A percentile compares a stretch with the other conserved stretches of the same genome.
Conservation (phyloP, 2,329 filamentous ascomycete species). For the Sporothrix curviconia region DNA sequence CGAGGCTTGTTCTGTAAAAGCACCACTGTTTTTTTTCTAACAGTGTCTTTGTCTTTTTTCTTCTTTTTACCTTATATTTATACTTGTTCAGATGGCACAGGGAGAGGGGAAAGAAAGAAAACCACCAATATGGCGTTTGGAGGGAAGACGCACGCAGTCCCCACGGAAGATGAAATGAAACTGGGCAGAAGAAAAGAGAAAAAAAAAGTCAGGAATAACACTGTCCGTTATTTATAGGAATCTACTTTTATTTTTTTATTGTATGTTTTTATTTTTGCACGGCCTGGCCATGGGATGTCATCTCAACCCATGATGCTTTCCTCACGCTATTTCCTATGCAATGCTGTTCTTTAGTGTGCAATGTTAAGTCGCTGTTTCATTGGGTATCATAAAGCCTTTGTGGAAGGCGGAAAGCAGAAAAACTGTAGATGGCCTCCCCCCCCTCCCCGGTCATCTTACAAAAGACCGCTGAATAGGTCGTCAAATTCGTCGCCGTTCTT, state of each 20-base stretch:
- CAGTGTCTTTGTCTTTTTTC: too few species aligned
- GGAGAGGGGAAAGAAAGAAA: neutral
- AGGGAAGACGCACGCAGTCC: neutral
- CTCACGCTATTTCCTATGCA: too few species aligned
- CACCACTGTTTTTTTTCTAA: neutral
- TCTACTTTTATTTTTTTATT: too few species aligned
- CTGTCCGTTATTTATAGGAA: too few species aligned
- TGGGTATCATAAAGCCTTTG: slow-evolving; percentile 14
- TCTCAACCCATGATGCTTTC: too few species aligned
- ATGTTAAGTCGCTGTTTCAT: neutral
- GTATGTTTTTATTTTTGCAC: too few species aligned
- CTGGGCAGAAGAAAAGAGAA: neutral
- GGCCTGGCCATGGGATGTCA: too few species aligned
- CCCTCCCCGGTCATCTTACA: slow-evolving; percentile 25
- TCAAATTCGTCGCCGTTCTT: slow-evolving; percentile 55
- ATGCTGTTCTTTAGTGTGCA: too few species aligned
- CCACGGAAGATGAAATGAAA: neutral
- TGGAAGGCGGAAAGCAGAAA: neutral
- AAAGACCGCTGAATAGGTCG: slow-evolving; percentile 59
- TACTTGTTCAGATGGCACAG: neutral
- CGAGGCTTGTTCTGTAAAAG: neutral
- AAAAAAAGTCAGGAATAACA: neutral
- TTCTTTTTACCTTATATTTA: neutral
- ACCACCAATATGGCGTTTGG: slow-evolving; percentile 17
- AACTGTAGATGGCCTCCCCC: slow-evolving; percentile 9